A percentile compares a stretch with the other conserved stretches of the same genome.
phyloP scores from a whole-genome alignment of 495 filamentous ascomycete species.

The Darksidea phi region DNA sequence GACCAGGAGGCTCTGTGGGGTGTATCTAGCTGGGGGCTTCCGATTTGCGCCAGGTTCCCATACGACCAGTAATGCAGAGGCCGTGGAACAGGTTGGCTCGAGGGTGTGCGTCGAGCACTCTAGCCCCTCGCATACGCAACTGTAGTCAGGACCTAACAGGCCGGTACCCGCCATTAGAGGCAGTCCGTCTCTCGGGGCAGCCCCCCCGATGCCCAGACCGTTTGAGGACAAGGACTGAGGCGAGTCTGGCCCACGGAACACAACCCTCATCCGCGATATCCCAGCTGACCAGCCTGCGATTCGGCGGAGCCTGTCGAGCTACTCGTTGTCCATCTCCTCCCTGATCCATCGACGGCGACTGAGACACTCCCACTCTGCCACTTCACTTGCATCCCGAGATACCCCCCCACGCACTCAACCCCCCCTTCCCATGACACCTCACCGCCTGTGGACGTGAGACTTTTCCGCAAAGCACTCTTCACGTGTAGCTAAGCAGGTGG shows the following conservation, averaged over 20 bases:
- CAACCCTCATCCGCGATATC: conserved; percentile 2
- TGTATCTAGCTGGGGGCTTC: conserved; percentile 17
- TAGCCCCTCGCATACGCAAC: conserved; percentile 30
- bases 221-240: conserved; percentile 7
- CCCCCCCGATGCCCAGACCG: conserved; percentile 22
- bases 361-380: not conserved
- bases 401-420: not conserved
- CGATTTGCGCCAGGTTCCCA: not conserved
- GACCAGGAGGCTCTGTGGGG: conserved; percentile 22
- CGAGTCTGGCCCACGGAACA: not conserved
- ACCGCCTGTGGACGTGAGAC: not conserved
- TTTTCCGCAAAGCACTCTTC: conserved; percentile 15
- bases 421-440: not conserved
- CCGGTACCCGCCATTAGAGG: not conserved
- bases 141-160: not conserved
- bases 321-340: not conserved
- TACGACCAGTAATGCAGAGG: conserved; percentile 1
- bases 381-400: not conserved
- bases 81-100: conserved; percentile 24
- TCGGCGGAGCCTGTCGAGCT: not conserved
- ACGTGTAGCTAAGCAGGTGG: conserved; percentile 23
- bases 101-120: conserved; percentile 5
- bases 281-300: conserved; percentile 13
- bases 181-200: conserved; percentile 16
- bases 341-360: conserved; percentile 4